Evolutionary conservation across 2,329 filamentous ascomycete genomes (phyloP).

Genomic region (Aspergillus piperis): DNA sequence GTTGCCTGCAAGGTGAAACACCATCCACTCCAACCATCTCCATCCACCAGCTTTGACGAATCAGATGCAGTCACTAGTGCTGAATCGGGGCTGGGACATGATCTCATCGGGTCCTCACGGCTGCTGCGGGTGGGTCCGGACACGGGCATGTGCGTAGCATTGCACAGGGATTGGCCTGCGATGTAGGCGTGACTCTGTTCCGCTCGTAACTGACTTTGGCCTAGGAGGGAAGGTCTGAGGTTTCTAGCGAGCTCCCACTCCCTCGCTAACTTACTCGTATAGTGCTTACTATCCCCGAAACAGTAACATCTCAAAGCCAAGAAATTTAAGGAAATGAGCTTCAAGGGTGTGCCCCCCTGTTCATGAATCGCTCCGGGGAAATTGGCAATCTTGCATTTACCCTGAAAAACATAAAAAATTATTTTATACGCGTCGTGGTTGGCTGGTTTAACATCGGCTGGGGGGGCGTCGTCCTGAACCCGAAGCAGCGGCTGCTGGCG

Average conservation of each 20-base stretch:
- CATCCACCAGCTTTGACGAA: conserved; percentile 5
- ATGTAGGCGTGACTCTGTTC: not conserved
- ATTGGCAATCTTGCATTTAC: not conserved
- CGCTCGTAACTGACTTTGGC: not conserved
- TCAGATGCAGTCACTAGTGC: conserved; percentile 4
- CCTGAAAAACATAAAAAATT: no score
- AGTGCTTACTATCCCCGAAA: not conserved
- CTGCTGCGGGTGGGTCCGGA: not conserved
- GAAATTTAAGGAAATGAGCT: not conserved
- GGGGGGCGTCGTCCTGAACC: not conserved
- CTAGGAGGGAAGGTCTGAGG: not conserved
- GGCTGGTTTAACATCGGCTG: not conserved
- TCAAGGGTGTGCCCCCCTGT: not conserved
- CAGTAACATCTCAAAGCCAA: not conserved
- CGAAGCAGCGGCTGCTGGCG: not conserved
- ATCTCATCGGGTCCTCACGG: conserved; percentile 8
- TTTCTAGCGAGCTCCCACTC: not conserved
- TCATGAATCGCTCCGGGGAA: not conserved
- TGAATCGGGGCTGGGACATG: conserved; percentile 5
- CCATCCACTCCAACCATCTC: not conserved
- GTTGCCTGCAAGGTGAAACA: conserved; percentile 20
- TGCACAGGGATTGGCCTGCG: conserved; percentile 7
- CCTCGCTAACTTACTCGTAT: not conserved
- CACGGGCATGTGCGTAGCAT: conserved; percentile 3
- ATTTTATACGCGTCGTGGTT: not conserved